Percentiles rank a stretch among this genome's conserved stretches.
phyloP scores from a whole-genome alignment of 2,329 filamentous ascomycete genomes.

The Aspergillus puulaauensis region DNA sequence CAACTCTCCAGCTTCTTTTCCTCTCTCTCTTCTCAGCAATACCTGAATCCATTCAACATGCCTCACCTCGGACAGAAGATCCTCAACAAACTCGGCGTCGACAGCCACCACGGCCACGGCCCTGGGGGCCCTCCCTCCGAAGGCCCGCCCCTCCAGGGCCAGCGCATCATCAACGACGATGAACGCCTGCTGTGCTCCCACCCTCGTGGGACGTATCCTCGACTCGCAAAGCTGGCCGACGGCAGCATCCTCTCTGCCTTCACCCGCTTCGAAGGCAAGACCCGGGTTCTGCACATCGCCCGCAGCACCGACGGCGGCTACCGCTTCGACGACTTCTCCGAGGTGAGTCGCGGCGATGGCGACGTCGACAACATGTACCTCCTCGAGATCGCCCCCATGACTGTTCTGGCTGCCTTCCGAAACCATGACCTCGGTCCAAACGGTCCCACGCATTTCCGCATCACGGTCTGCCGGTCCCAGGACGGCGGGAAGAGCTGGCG shows the following conservation, averaged over 20 bases:
- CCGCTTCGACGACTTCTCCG: slow-evolving; percentile 42
- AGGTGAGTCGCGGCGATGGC: slow-evolving; percentile 44
- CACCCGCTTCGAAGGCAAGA: slow-evolving; percentile 40
- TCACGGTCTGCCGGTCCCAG: slow-evolving; percentile 50
- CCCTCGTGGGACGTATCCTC: slow-evolving; percentile 48
- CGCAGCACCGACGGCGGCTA: slow-evolving; percentile 46
- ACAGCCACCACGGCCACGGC: slow-evolving; percentile 15
- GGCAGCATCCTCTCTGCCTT: slow-evolving; percentile 49
- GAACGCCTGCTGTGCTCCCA: slow-evolving; percentile 38
- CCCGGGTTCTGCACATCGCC: slow-evolving; percentile 44
- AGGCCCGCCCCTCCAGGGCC: slow-evolving; percentile 16
- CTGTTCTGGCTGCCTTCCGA: slow-evolving; percentile 49
- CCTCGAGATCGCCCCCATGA: slow-evolving; percentile 37
- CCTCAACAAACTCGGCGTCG: slow-evolving; percentile 28
- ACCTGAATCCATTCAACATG: background rate
- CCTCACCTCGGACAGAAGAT: slow-evolving; percentile 31
- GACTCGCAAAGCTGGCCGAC: slow-evolving; percentile 46
- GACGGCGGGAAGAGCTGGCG: slow-evolving; percentile 47
- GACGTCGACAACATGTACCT: slow-evolving; percentile 52
- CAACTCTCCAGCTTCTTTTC: too few relatives aligned
- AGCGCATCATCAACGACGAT: slow-evolving; percentile 31
- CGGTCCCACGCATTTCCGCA: slow-evolving; percentile 46
- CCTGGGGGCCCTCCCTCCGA: slow-evolving; percentile 1
- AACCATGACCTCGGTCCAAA: slow-evolving; percentile 45
- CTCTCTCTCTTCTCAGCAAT: background rate